Base-by-base conservation (phyloP, 75 land plant genomes). In the Picea glauca region DNA sequence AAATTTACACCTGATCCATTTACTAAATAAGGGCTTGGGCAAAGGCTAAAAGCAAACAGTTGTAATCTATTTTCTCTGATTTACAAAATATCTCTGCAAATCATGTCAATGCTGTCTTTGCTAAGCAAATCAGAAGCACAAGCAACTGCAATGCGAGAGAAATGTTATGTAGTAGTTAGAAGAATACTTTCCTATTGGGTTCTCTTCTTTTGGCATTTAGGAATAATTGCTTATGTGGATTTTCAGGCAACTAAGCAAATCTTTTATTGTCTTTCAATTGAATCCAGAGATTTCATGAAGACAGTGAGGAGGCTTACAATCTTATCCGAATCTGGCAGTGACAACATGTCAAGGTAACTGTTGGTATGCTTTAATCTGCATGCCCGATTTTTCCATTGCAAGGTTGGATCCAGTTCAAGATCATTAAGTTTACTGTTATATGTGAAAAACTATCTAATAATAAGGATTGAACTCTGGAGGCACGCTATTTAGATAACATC, bases 251-350 rank as follows among this genome's bases (percentile, higher is more conserved):
- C 50, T 30, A 31, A 76, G 12, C n/a, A 32, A 56, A 30, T 78
- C 33, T 46, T 66, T 21, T 32, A 13, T 43, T n/a, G 20, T 72
- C n/a, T 57, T 74, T 73, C 15, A 26, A n/a, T 26, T 59, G 43
- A 40, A 35, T 58, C 17, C 66, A 80, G 81, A 63, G 64, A 80
- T 75, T 80, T 80, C 50, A 23, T 65, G 62, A 80, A 62, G 38
- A 76, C 56, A n/a, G 79, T 40, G 31, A 80, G 64, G 58, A 76
- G 81, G 78, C 62, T 80, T n/a, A 80, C 77, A 59, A 80, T 80
- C 11, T 33, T 77, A 23, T 76, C 81, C 12, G 81, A 80, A 23
- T 80, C 81, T 8, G 77, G 78, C 57, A 80, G 79, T 38, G 81
- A 76, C 31, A 62, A 46, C 35, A 79, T 79, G 59, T 17, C 77